These are phyloP conservation scores for Sordariomycetes sp. DNA, from an alignment of 2,329 filamentous ascomycete genomes.

Conservation along the genomic window DNA sequence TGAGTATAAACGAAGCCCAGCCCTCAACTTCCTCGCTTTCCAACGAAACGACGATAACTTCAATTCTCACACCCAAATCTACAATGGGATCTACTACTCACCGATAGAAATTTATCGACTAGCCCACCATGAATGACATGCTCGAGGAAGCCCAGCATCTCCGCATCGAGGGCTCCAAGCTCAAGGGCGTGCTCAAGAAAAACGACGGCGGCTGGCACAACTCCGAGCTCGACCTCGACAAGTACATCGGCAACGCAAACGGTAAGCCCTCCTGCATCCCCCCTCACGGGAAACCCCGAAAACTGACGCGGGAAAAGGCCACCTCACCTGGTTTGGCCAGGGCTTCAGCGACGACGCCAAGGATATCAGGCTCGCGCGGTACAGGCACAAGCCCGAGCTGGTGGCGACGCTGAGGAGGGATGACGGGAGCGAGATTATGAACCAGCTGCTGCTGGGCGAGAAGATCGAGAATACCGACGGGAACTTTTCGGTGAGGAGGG, in stretches of 20 bases:
- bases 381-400: background rate
- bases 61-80: background rate
- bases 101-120: background rate
- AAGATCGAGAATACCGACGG: background rate
- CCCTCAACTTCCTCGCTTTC: too few species aligned
- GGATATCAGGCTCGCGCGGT: conserved; percentile 19
- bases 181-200: conserved; percentile 18
- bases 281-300: background rate
- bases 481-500: background rate
- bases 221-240: conserved; percentile 42
- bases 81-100: background rate
- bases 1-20: too few species aligned
- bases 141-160: background rate
- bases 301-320: background rate
- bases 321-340: conserved; percentile 7
- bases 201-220: conserved; percentile 26
- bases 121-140: background rate
- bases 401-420: background rate
- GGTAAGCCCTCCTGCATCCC: conserved; percentile 17
- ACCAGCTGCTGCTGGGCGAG: background rate
- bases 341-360: conserved; percentile 35
- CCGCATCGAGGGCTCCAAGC: background rate
- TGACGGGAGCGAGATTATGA: background rate
- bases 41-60: too few species aligned
- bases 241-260: conserved; percentile 41